phyloP scores from a whole-genome alignment of 106 monocot genomes.

The Acorus calamus region DNA sequence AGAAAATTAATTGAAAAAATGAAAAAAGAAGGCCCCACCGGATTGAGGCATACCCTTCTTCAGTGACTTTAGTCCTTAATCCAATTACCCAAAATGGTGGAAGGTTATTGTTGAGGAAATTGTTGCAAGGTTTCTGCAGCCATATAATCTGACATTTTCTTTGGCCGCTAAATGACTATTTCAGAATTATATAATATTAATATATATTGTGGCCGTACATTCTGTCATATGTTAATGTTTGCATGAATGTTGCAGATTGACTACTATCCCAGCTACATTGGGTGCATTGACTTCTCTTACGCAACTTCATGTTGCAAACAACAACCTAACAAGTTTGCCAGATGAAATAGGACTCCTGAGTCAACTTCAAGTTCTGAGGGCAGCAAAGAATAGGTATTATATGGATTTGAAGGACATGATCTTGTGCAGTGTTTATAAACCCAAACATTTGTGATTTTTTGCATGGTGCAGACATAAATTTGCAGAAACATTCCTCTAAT shows the following conservation, averaged over 20 bases:
- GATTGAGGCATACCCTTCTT: not conserved
- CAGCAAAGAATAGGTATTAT: slow-evolving; percentile 54
- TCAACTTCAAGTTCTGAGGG: slow-evolving; percentile 67
- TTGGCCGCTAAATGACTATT: too few relatives aligned
- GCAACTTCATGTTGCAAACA: slow-evolving; percentile 66
- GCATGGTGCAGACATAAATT: too few relatives aligned
- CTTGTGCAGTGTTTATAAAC: not conserved
- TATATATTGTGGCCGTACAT: not conserved
- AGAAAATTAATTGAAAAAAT: too few relatives aligned
- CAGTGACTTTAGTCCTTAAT: not conserved
- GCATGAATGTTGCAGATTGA: slow-evolving; percentile 35
- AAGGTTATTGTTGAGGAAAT: too few relatives aligned
- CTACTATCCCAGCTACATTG: slow-evolving; percentile 51
- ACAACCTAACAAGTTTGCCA: slow-evolving; percentile 66
- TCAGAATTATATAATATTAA: too few relatives aligned
- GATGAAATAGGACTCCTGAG: slow-evolving; percentile 52
- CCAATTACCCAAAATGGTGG: too few relatives aligned
- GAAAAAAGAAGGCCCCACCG: not conserved
- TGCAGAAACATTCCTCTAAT: too few relatives aligned
- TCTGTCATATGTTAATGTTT: not conserved
- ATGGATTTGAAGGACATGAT: not conserved
- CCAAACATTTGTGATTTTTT: not conserved
- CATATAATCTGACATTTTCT: too few relatives aligned
- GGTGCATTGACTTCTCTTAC: slow-evolving; percentile 51
- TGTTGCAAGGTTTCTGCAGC: too few relatives aligned